Evolutionary conservation across 1,284 basidiomycete species (phyloP).

Genomic region (Laetiporus sulphureus): DNA sequence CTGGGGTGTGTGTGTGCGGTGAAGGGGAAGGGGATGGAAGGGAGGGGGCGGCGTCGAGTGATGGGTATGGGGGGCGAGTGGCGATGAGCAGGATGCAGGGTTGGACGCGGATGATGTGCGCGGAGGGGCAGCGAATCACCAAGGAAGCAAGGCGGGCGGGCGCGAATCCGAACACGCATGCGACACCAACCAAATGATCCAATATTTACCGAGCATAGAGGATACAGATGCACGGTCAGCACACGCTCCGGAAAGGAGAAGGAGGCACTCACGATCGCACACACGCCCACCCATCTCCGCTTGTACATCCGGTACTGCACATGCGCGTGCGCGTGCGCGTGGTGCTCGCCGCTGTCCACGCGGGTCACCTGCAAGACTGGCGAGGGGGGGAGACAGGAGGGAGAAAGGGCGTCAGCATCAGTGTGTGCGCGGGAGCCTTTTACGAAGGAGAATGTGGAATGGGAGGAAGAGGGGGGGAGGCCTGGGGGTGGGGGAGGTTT

Average conservation of each 20-base stretch:
- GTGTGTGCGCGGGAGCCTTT: neutral
- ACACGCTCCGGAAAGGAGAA: neutral
- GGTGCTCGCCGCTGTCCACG: neutral
- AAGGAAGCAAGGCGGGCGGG: neutral
- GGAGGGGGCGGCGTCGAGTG: neutral
- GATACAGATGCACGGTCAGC: no score
- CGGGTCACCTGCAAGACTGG: no score
- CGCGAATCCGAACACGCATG: neutral
- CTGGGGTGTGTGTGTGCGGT: no score
- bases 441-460: neutral
- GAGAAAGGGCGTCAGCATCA: no score
- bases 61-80: neutral
- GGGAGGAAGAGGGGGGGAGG: neutral
- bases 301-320: constrained; percentile 55
- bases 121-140: neutral
- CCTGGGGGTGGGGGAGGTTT: neutral
- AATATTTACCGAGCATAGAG: no score
- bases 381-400: no score
- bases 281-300: constrained; percentile 55
- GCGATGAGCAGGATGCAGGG: no score
- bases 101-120: no score
- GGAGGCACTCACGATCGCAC: constrained; percentile 45
- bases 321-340: neutral
- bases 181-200: no score
- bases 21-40: neutral